Evolutionary conservation across 1,284 basidiomycete genomes (phyloP).

Genomic region (Athelia sp.): DNA sequence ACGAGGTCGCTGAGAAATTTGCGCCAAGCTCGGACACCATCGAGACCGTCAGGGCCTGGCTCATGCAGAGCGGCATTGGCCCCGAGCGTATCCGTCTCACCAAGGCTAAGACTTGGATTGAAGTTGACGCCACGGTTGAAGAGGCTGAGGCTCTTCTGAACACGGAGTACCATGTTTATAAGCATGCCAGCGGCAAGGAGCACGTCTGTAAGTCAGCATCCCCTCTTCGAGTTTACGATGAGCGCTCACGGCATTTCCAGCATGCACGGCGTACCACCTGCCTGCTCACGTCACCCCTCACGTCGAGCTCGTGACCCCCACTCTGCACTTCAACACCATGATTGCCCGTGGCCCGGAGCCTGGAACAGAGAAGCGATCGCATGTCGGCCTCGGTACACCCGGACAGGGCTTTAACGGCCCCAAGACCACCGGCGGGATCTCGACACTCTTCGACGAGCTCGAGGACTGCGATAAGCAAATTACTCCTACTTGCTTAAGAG

Average conservation of each 20-base stretch:
- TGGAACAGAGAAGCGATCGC: too few relatives aligned
- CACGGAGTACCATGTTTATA: constrained; percentile 34
- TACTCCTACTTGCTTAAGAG: constrained; percentile 30
- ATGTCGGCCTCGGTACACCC: background rate
- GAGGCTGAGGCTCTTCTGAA: constrained; percentile 40
- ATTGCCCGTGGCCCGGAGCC: constrained; percentile 1
- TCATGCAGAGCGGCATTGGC: constrained; percentile 30
- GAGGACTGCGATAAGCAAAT: constrained; percentile 29
- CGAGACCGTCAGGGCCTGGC: constrained; percentile 33
- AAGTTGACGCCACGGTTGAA: constrained; percentile 31
- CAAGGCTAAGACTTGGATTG: constrained; percentile 34
- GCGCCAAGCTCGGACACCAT: constrained; percentile 33
- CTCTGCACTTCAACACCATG: constrained; percentile 31
- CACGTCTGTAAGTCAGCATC: constrained; percentile 15
- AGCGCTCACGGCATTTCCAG: constrained; percentile 9
- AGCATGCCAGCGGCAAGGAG: constrained; percentile 20
- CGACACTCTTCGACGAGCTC: constrained; percentile 10
- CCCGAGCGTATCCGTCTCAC: constrained; percentile 26
- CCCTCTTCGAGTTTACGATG: background rate
- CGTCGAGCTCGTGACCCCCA: constrained; percentile 41
- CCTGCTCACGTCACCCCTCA: constrained; percentile 31
- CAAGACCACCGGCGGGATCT: constrained; percentile 16
- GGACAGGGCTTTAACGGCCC: constrained; percentile 4
- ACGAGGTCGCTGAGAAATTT: constrained; percentile 33
- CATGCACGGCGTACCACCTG: constrained; percentile 35